Conservation (phyloP, 2,329 filamentous ascomycete genomes). For the Hymenoscyphus scutula region DNA sequence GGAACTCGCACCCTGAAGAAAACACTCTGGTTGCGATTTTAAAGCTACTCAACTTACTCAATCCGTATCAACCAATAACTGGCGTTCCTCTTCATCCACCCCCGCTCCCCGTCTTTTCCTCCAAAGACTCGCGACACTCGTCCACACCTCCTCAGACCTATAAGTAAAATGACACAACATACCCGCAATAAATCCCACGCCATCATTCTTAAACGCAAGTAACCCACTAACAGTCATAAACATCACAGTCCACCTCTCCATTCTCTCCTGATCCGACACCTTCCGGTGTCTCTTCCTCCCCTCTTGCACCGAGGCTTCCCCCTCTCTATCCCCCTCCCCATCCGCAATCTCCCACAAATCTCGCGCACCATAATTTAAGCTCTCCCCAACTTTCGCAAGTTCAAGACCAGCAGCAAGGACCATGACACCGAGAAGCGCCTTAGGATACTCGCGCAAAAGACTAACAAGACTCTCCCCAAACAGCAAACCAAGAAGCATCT, state of each 20-base stretch:
- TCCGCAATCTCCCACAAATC: slow-evolving; percentile 57
- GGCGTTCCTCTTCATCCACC: not conserved
- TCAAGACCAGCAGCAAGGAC: slow-evolving; percentile 88
- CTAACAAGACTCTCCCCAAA: slow-evolving; percentile 72
- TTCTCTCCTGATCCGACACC: slow-evolving; percentile 65
- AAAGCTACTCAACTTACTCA: not conserved
- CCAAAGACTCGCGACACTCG: not conserved
- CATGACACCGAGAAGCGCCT: slow-evolving; percentile 77
- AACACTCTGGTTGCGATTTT: not conserved
- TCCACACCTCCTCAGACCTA: slow-evolving; percentile 13
- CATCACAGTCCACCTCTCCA: slow-evolving; percentile 84
- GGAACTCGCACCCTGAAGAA: not conserved
- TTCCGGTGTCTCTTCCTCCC: slow-evolving; percentile 45
- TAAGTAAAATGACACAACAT: slow-evolving; percentile 76
- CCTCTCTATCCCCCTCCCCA: slow-evolving; percentile 36
- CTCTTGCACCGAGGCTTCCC: slow-evolving; percentile 27
- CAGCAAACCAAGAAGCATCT: slow-evolving; percentile 71
- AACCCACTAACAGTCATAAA: slow-evolving; percentile 79
- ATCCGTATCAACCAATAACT: not conserved
- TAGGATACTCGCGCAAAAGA: slow-evolving; percentile 71
- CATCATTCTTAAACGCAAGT: slow-evolving; percentile 86
- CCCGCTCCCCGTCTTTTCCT: not conserved
- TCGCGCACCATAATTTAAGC: slow-evolving; percentile 68
- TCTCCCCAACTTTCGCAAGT: slow-evolving; percentile 79
- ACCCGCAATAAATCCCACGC: slow-evolving; percentile 79